phyloP scores from a whole-genome alignment of 2,329 filamentous ascomycete species.

The Cercospora zeae-maydis region DNA sequence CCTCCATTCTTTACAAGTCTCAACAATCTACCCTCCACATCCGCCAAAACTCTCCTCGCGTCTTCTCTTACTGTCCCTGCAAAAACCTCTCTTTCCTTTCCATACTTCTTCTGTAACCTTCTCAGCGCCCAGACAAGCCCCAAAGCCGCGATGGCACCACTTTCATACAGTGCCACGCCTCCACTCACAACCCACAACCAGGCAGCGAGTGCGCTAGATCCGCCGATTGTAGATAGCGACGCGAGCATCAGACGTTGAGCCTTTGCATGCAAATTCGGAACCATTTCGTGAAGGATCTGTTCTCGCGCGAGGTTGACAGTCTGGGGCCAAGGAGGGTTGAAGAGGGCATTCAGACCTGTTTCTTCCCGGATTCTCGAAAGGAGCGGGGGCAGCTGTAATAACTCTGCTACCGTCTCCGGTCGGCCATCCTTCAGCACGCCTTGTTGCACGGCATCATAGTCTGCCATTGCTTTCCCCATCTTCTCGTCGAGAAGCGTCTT shows the following conservation, averaged over 20 bases:
- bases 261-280: slow-evolving; percentile 45
- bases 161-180: slow-evolving; percentile 54
- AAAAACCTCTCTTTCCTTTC: slow-evolving; percentile 51
- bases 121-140: slow-evolving; percentile 57
- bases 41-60: slow-evolving; percentile 53
- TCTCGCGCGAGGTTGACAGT: slow-evolving; percentile 70
- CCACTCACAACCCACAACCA: slow-evolving; percentile 55
- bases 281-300: slow-evolving; percentile 39
- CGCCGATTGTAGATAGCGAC: slow-evolving; percentile 67
- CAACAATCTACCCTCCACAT: slow-evolving; percentile 51
- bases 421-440: slow-evolving; percentile 18
- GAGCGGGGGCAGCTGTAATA: slow-evolving; percentile 30
- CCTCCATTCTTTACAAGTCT: slow-evolving; percentile 47
- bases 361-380: slow-evolving; percentile 28
- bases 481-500: slow-evolving; percentile 13
- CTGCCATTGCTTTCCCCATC: slow-evolving; percentile 11
- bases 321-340: slow-evolving; percentile 61
- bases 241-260: slow-evolving; percentile 60
- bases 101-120: slow-evolving; percentile 58
- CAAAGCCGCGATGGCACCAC: slow-evolving; percentile 56
- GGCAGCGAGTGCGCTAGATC: slow-evolving; percentile 50
- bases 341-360: slow-evolving; percentile 33
- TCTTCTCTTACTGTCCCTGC: slow-evolving; percentile 54
- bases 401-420: slow-evolving; percentile 27
- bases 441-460: slow-evolving; percentile 15